These are phyloP conservation scores for Bathelium albidoporum DNA, from an alignment of 495 filamentous ascomycete genomes.

Conservation along the genomic window DNA sequence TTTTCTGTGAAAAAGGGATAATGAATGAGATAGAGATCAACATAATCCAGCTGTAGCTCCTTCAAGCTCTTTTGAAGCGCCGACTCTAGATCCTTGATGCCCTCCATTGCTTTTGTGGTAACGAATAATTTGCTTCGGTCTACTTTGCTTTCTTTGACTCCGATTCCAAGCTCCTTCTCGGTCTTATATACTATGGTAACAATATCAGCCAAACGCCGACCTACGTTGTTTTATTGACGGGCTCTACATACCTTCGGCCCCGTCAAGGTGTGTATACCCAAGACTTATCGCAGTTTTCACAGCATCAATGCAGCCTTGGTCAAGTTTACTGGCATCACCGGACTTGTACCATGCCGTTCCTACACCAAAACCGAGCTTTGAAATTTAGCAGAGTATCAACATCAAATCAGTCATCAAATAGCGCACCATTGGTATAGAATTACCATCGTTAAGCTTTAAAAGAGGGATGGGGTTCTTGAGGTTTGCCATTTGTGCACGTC, in stretches of 20 bases:
- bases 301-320: slow-evolving; percentile 45
- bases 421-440: slow-evolving; percentile 60
- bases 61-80: slow-evolving; percentile 63
- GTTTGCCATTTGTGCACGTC: slow-evolving; percentile 25
- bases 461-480: slow-evolving; percentile 36
- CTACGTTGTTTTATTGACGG: not conserved
- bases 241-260: slow-evolving; percentile 49
- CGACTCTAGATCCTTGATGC: slow-evolving; percentile 47
- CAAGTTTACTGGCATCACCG: slow-evolving; percentile 31
- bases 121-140: slow-evolving; percentile 62
- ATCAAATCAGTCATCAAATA: not conserved
- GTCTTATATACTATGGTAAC: slow-evolving; percentile 58
- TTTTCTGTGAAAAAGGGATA: slow-evolving; percentile 56
- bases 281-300: slow-evolving; percentile 58
- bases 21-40: slow-evolving; percentile 81
- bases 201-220: not conserved
- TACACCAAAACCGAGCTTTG: slow-evolving; percentile 62
- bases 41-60: slow-evolving; percentile 66
- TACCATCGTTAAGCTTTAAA: slow-evolving; percentile 62
- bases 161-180: slow-evolving; percentile 62
- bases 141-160: slow-evolving; percentile 57
- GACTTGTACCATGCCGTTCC: slow-evolving; percentile 53
- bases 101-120: slow-evolving; percentile 61
- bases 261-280: slow-evolving; percentile 69
- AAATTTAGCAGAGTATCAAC: not conserved